Base-by-base conservation (phyloP, 78 protist genomes). In the Pigoraptor vietnamica region DNA sequence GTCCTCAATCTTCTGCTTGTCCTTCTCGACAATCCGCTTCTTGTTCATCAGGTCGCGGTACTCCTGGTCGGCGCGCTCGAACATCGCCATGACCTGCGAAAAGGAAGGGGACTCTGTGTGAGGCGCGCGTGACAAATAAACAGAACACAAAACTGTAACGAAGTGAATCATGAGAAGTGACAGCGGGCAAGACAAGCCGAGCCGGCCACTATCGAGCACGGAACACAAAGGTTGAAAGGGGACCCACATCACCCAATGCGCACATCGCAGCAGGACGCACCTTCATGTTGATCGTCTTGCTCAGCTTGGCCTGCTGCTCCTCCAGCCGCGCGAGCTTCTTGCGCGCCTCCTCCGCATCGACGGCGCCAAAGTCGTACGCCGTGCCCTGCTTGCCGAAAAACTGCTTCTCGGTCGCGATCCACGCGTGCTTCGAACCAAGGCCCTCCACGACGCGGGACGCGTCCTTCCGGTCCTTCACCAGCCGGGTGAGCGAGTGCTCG, bases 1-100 rank as follows among this genome's bases (percentile, higher is more conserved):
- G 14, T 14, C 19, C 55, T 38, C 89, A 87, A 98, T 97, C 94
- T 97, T 97, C 48, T 38, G 90, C 94, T 97, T 97, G 95, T 99
- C 99, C 1, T 93, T 79, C 93, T 94, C 96, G 37, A 99, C 91
- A 23, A 89, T 98, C 36, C 87, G 86, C 94, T 94, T 93, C 94
- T 98, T 98, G 0, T 35, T 55, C 89, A 95, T 35, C 34, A 99
- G 93, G 35, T 98, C 99, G 24, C 86, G n/a, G 95, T 95, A 97
- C 88, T 99, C 99, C 55, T 91, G 79, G 93, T 98, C 98, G 21
- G 96, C 96, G 39, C 90, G 10, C 37, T 93, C 95, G 39, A 88
- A 93, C 96, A 94, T 95, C 37, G 48, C 39, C 91, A 95, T n/a
- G n/a, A n/a, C n/a, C n/a, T 93, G 79, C n/a, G n/a, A n/a, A n/a